Conservation (phyloP, 73 alveolate species). For the Paramecium biaurelia region DNA sequence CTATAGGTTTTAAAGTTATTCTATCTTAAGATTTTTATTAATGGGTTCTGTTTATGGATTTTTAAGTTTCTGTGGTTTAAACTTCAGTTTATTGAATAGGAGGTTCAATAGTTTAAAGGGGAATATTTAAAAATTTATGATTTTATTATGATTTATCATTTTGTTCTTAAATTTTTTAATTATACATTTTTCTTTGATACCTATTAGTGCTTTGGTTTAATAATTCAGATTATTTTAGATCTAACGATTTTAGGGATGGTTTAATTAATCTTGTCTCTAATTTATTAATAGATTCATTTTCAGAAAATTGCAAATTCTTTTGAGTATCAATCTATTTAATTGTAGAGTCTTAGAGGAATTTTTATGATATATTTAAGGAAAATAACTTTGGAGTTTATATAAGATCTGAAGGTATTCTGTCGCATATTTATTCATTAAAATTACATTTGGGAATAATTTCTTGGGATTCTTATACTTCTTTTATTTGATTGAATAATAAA, state of each 20-base stretch:
- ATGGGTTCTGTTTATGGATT: not conserved
- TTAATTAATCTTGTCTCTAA: not conserved
- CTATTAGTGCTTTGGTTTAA: not conserved
- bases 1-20: not conserved
- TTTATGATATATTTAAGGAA: not conserved
- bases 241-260: not conserved
- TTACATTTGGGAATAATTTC: not conserved
- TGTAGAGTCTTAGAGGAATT: not conserved
- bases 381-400: not conserved
- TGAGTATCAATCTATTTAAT: not conserved
- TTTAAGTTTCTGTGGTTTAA: not conserved
- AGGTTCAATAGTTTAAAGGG: not conserved
- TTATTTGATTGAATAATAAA: not conserved
- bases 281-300: not conserved
- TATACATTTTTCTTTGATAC: not conserved
- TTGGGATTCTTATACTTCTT: not conserved
- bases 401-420: not conserved
- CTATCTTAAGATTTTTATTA: not conserved
- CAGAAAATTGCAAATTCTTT: not conserved
- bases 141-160: not conserved
- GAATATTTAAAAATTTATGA: not conserved
- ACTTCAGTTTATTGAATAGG: not conserved
- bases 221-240: not conserved
- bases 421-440: not conserved
- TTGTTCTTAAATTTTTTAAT: not conserved